Evolutionary conservation across 2,329 filamentous ascomycete species (phyloP).

Genomic region (Chaetomiaceae sp.): DNA sequence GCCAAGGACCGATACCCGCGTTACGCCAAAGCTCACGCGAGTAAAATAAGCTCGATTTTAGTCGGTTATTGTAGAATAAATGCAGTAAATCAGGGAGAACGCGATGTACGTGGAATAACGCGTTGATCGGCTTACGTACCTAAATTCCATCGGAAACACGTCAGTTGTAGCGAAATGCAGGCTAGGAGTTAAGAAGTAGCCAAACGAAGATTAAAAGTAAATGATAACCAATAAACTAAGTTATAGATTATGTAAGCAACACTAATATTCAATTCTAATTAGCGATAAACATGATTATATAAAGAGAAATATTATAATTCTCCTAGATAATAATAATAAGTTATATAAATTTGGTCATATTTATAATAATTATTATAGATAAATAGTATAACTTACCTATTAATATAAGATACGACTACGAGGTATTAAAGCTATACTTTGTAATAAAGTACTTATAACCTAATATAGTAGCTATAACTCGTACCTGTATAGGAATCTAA

Average conservation of each 20-base stretch:
- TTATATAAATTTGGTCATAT: neutral
- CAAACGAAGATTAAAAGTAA: neutral
- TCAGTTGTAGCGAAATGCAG: neutral
- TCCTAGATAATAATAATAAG: neutral
- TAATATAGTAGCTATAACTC: too few relatives aligned
- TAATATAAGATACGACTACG: too few relatives aligned
- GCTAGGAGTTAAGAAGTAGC: too few relatives aligned
- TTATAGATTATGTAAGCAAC: neutral
- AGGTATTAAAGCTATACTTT: too few relatives aligned
- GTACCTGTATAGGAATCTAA: too few relatives aligned
- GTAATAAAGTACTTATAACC: too few relatives aligned
- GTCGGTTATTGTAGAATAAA: neutral
- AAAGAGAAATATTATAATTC: neutral
- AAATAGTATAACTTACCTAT: too few relatives aligned
- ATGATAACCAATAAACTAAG: too few relatives aligned
- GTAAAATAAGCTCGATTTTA: neutral
- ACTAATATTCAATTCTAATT: neutral
- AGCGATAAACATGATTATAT: too few relatives aligned
- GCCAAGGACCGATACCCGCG: neutral
- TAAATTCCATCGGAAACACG: slow-evolving; percentile 2
- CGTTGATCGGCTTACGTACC: slow-evolving; percentile 11
- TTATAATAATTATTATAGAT: neutral
- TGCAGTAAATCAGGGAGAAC: neutral
- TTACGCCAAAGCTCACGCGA: neutral
- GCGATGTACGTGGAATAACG: neutral